Conservation (phyloP, 345 rosid genomes). For the Melastoma malabathricum region DNA sequence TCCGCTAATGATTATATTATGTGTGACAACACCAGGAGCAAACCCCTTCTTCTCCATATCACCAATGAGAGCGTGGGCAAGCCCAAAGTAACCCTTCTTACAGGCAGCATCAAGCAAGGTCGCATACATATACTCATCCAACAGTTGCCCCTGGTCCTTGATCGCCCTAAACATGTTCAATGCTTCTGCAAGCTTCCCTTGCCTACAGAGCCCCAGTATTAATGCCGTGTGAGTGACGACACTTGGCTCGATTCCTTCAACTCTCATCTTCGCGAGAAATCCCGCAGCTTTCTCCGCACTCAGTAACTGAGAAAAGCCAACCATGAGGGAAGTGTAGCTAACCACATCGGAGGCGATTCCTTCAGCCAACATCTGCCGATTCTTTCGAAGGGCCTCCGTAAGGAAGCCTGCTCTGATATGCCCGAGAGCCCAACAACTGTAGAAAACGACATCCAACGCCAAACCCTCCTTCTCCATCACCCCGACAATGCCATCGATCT, state of each 20-base stretch:
- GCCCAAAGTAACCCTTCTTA: constrained; percentile 37
- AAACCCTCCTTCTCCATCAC: constrained; percentile 39
- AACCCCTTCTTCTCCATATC: constrained; percentile 71
- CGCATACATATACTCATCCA: constrained; percentile 58
- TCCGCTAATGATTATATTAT: constrained; percentile 53
- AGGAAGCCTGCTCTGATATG: constrained; percentile 25
- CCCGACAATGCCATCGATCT: constrained; percentile 31
- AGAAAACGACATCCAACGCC: constrained; percentile 53
- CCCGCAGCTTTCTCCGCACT: constrained; percentile 33
- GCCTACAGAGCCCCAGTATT: constrained; percentile 47
- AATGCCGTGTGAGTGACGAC: constrained; percentile 43
- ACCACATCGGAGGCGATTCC: constrained; percentile 34
- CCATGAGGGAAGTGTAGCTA: constrained; percentile 49
- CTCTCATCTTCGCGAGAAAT: constrained; percentile 44
- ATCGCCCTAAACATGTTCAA: constrained; percentile 36
- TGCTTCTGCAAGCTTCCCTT: constrained; percentile 53
- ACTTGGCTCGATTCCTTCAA: constrained; percentile 42
- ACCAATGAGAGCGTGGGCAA: constrained; percentile 33
- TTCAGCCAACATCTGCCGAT: constrained; percentile 30
- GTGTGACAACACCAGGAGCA: constrained; percentile 38
- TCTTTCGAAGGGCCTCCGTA: constrained; percentile 36
- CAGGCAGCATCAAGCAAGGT: constrained; percentile 66
- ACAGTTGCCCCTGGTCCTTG: constrained; percentile 31
- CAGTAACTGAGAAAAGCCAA: constrained; percentile 41
- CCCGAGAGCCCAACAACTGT: constrained; percentile 57